These are phyloP conservation scores for Myxozyma sirexii DNA, from an alignment of 805 yeast genomes.

Conservation along the genomic window DNA sequence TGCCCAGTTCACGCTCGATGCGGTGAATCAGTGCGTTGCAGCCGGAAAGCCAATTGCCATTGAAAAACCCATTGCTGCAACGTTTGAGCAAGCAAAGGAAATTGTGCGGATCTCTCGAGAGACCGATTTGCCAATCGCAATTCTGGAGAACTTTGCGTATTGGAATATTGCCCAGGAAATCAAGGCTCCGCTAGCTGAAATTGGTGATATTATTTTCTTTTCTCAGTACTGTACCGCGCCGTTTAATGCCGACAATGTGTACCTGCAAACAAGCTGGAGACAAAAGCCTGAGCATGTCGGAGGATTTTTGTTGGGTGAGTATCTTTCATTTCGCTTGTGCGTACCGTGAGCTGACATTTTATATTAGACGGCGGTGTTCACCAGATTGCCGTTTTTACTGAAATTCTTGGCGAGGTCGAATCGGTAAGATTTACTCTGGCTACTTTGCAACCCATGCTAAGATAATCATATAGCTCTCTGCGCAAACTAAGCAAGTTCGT, in stretches of 20 bases:
- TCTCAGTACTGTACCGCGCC: constrained; percentile 53
- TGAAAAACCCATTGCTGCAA: constrained; percentile 94
- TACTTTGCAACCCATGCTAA: background rate
- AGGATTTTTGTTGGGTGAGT: constrained; percentile 65
- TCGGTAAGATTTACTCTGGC: constrained; percentile 45
- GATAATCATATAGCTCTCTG: constrained; percentile 47
- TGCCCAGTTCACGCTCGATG: constrained; percentile 74
- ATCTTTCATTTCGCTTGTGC: no score
- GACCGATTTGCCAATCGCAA: constrained; percentile 67
- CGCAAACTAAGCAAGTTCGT: constrained; percentile 75
- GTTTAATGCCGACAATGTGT: constrained; percentile 52
- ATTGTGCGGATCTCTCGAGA: constrained; percentile 67
- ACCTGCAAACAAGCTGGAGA: constrained; percentile 78
- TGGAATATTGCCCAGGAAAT: constrained; percentile 60
- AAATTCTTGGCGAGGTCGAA: constrained; percentile 72
- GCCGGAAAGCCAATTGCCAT: constrained; percentile 76
- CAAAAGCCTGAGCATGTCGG: constrained; percentile 89
- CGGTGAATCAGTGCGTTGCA: constrained; percentile 68
- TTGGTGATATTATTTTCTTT: constrained; percentile 60
- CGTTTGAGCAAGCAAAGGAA: constrained; percentile 74
- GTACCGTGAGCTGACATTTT: background rate
- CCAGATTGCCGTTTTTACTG: constrained; percentile 84
- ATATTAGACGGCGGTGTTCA: constrained; percentile 83
- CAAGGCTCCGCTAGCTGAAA: constrained; percentile 61
- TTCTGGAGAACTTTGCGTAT: constrained; percentile 87